Conservation (phyloP, 1,284 basidiomycete species). For the Phellopilus nigrolimitatus region DNA sequence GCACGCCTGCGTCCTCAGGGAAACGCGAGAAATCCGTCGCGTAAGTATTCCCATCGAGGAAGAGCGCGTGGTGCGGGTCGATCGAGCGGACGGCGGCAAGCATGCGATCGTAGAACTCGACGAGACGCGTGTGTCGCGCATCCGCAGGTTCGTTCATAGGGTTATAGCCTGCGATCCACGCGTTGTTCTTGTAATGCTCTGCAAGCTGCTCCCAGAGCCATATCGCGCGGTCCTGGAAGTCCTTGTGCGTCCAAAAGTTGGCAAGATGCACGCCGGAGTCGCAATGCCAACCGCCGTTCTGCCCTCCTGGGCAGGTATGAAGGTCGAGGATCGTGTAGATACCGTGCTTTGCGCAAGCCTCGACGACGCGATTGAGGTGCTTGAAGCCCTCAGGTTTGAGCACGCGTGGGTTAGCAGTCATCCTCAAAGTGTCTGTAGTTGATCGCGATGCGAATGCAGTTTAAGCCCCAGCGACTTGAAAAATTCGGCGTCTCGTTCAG, state of each 20-base stretch:
- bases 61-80: constrained; percentile 63
- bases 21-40: constrained; percentile 72
- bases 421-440: constrained; percentile 70
- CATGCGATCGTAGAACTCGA: constrained; percentile 59
- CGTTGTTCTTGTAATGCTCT: constrained; percentile 56
- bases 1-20: constrained; percentile 43
- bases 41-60: constrained; percentile 71
- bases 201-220: constrained; percentile 71
- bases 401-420: constrained; percentile 60
- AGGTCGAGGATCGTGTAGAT: constrained; percentile 61
- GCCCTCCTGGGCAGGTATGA: constrained; percentile 51
- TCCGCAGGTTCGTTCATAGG: constrained; percentile 76
- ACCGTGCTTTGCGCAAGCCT: constrained; percentile 51
- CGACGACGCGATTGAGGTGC: constrained; percentile 57
- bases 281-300: constrained; percentile 52
- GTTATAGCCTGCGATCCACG: constrained; percentile 72
- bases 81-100: constrained; percentile 59
- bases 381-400: constrained; percentile 57
- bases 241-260: constrained; percentile 68
- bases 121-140: constrained; percentile 44
- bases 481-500: constrained; percentile 63
- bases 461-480: constrained; percentile 66
- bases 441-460: constrained; percentile 65
- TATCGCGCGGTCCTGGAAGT: constrained; percentile 69
- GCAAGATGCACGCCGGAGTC: constrained; percentile 52